Percentiles rank a stretch among this genome's conserved stretches.
Conservation (phyloP, 1,284 basidiomycete genomes). For the Phylloboletellus chloephorus region DNA sequence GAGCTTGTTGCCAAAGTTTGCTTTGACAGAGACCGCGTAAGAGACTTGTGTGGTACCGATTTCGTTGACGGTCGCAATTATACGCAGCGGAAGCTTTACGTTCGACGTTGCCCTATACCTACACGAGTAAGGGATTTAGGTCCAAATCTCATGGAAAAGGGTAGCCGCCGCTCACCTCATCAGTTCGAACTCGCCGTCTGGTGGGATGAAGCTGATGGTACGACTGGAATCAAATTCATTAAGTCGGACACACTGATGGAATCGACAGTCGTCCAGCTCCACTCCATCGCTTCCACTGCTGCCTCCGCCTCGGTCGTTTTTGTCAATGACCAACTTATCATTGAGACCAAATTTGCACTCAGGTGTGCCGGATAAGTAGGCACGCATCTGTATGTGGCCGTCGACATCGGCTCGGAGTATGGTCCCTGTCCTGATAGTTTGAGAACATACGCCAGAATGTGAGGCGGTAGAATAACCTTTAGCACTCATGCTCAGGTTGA, state of each 20-base stretch:
- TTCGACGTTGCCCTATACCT: conserved; percentile 96
- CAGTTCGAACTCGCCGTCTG: conserved; percentile 98
- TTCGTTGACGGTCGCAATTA: conserved; percentile 92
- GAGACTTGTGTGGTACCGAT: conserved; percentile 88
- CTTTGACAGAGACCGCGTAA: conserved; percentile 85
- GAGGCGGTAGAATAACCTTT: conserved; percentile 53
- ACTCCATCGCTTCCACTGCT: conserved; percentile 67
- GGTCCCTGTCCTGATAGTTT: conserved; percentile 51
- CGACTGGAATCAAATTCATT: conserved; percentile 91
- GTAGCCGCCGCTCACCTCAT: conserved; percentile 63
- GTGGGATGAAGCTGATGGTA: conserved; percentile 95
- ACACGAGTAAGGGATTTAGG: conserved; percentile 4
- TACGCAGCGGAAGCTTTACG: conserved; percentile 87
- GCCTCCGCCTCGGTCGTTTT: conserved; percentile 63
- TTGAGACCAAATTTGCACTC: conserved; percentile 99
- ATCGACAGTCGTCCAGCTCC: conserved; percentile 95
- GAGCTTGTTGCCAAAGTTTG: conserved; percentile 88
- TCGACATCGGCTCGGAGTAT: conserved; percentile 96
- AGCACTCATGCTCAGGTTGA: conserved; percentile 95
- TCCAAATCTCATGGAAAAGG: conserved; percentile 5
- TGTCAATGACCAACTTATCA: conserved; percentile 96
- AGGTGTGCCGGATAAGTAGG: conserved; percentile 92
- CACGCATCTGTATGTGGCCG: conserved; percentile 97
- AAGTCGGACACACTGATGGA: conserved; percentile 96
- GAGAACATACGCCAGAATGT: neutral